Evolutionary conservation across 345 rosid species (phyloP), one percentile per base, ranked within the genome.

Genomic region (Gossypium australe): DNA sequence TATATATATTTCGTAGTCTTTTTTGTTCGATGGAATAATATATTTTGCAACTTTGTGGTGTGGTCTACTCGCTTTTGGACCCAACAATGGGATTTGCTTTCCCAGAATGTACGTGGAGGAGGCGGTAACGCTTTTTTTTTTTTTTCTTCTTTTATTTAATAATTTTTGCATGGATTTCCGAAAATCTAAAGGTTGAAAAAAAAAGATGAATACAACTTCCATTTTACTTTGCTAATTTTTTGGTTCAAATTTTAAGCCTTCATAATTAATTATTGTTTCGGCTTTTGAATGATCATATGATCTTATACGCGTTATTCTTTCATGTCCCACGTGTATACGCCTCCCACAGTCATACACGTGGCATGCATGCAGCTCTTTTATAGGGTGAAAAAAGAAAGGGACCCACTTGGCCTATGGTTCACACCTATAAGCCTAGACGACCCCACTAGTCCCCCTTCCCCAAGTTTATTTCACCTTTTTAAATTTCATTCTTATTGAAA

Each of bases 231-330:
- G 4, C 14, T 17, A 9, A 59, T 59, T 14, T 2, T 22, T 58
- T 3, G 4, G 14, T 72, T 73, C 44, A 14, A 29, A 0, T 11
- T 64, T 78, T 47, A 47, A 62, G 52, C 78, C 75, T 41, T 75
- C 20, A 12, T 58, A 44, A 34, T 34, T 5, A 18, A 11, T 59
- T 53, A 22, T 12, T 12, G 2, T 20, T 34, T 3, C 8, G 8
- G 2, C 10, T 38, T n/a, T 25, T 34, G 10, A 65, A 34, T 18
- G 44, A 34, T 34, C 41, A 49, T 20, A 20, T 59, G 41, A 74
- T 70, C 56, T 57, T 47, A 25, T 7, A 81, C 86, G 86, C 85
- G 86, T 43, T 78, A 77, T 82, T 68, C 47, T 29, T 71, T 53
- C 79, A 63, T 52, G 60, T 71, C 79, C 70, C 80, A 70, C 78